Base-by-base conservation (phyloP, 805 yeast species). In the Maudiozyma serrabonitensis region DNA sequence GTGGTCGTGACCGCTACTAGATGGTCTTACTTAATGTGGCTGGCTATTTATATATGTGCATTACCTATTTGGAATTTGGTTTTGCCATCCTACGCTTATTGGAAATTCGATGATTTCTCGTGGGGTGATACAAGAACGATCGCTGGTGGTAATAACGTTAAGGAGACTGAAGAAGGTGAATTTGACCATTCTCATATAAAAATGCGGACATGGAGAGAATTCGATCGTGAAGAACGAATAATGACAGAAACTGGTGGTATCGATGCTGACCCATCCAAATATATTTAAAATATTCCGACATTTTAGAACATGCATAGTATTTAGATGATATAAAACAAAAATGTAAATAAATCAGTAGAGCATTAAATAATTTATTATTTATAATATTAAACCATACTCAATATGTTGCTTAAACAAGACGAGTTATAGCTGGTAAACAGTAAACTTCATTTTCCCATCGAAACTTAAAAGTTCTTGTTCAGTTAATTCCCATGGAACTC, bases 121-220 rank as follows among this genome's bases (percentile, higher is more conserved):
- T 90, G 97, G 97, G 96, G 97, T 62, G 95, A 87, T 52, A 90
- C 96, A 2, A 76, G 96, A 72, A 76, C 82, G n/a, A 80, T 88
- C 46, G 76, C 77, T 25, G 84, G 81, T 21, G 88, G 79, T 6
- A 87, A 78, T 41, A 81, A 74, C 19, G 49, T 31, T n/a, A 40
- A 48, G 4, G 56, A 87, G 62, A 84, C 80, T 43, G 85, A 74
- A 23, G 85, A 78, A 42, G 98, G 97, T 57, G 83, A 81, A 53
- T 93, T 91, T 64, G 98, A 91, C 66, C 86, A 93, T n/a, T 81
- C 95, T 1, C 79, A 79, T 60, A 93, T 93, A 63, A 78, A 79
- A 46, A 90, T 91, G 91, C 87, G 84, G 74, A 76, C 91, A 51
- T 93, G 99, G 99, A 79, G 87, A 63, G 98, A 93, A 56, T 89